Evolutionary conservation across 768 basidiomycete genomes (phyloP), one percentile per base, ranked within the genome.

Genomic region (Mycena sanguinolenta): DNA sequence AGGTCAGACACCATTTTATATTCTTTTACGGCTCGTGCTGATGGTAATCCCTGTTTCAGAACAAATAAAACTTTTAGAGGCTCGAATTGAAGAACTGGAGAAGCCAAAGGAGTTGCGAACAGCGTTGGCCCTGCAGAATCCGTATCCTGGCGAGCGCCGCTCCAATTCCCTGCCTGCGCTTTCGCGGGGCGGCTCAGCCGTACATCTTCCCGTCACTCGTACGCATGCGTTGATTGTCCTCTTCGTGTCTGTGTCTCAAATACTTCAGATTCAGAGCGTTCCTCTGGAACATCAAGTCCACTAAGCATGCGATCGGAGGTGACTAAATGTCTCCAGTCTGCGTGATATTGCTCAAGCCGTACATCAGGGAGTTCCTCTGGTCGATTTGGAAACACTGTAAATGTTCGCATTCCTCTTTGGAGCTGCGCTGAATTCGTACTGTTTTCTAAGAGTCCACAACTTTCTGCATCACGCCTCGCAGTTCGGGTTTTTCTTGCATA

Each of bases 401-500:
- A 44, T 57, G 16, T 16, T 25, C 44, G 25, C n/a, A 62, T 19
- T 19, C 17, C 54, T 30, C 42, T 6, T 23, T 25, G 25, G 14
- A 32, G 42, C n/a, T n/a, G 4, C 9, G 21, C 21, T 57, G 10
- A 36, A 32, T 23, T 3, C 27, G n/a, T 12, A 34, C n/a, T 5
- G 27, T 27, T 9, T 23, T 36, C 14, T 0, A 6, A 76, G 75
- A 5, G 52, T 74, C 9, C 66, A 53, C 39, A 70, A 69, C 32
- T 75, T 76, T 63, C 63, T 75, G 23, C 60, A 69, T 17, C 68
- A 75, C 21, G 52, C 70, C 0, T 77, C 82, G 23, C 82, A 84
- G 46, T 75, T 87, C 52, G 85, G 85, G 0, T 83, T 89, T 59
- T 89, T 88, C 76, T 79, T 90, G 63, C 74, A 86, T 66, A 55